Conservation (phyloP, 2,329 filamentous ascomycete genomes). For the Aspergillus uvarum region DNA sequence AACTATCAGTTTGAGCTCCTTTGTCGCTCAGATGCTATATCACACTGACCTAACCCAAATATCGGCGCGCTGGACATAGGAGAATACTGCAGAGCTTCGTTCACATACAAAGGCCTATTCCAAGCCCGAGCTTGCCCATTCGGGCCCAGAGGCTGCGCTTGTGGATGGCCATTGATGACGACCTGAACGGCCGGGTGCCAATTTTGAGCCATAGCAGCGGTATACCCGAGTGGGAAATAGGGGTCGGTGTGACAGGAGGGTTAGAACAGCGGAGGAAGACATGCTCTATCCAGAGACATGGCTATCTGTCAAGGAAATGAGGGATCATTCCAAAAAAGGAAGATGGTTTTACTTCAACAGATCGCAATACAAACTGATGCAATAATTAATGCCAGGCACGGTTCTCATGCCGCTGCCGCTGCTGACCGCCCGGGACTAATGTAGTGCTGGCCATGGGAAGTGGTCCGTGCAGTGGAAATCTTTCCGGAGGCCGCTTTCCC, state of each 20-base stretch:
- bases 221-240: conserved; percentile 24
- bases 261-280: conserved; percentile 20
- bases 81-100: conserved; percentile 50
- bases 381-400: conserved; percentile 29
- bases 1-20: conserved; percentile 22
- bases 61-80: conserved; percentile 51
- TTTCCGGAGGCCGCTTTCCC: conserved; percentile 16
- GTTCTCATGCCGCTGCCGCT: conserved; percentile 24
- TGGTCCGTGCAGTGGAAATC: conserved; percentile 22
- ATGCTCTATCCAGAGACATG: conserved; percentile 37
- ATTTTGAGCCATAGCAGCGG: conserved; percentile 41
- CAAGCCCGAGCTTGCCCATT: conserved; percentile 30
- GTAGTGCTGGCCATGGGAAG: conserved; percentile 4
- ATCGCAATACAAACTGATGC: conserved; percentile 14
- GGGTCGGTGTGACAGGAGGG: conserved; percentile 22
- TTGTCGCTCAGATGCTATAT: conserved; percentile 10
- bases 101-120: conserved; percentile 43
- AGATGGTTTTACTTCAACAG: neutral
- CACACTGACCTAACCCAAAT: conserved; percentile 44
- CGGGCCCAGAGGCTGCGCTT: conserved; percentile 25
- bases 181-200: conserved; percentile 43
- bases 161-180: conserved; percentile 40
- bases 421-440: conserved; percentile 29
- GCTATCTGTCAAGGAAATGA: conserved; percentile 25
- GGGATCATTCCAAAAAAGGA: conserved; percentile 14